Conservation (phyloP, 768 basidiomycete genomes). For the Pulveroboletus ravenelii region DNA sequence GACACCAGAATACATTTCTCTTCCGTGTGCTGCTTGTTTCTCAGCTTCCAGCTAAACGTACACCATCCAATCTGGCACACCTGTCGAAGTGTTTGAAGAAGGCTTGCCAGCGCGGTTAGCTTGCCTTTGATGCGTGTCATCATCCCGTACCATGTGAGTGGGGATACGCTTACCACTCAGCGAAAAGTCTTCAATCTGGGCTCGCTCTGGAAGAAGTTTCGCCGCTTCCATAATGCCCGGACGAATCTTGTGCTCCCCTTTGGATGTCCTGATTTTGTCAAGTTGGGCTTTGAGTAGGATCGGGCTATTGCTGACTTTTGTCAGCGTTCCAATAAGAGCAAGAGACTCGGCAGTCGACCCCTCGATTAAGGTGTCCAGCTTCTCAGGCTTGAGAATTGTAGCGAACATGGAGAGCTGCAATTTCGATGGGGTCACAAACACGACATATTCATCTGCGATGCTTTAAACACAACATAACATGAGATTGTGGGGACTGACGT, state of each 20-base stretch:
- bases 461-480: background rate
- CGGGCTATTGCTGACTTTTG: conserved; percentile 92
- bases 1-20: conserved; percentile 97
- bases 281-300: conserved; percentile 77
- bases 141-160: background rate
- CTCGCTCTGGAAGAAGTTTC: conserved; percentile 53
- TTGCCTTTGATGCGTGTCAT: conserved; percentile 52
- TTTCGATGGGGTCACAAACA: conserved; percentile 88
- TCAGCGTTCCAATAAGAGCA: conserved; percentile 72
- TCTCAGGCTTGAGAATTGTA: conserved; percentile 67
- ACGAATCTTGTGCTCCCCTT: conserved; percentile 39
- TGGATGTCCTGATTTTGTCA: conserved; percentile 51
- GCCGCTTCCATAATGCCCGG: conserved; percentile 57
- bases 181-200: conserved; percentile 63
- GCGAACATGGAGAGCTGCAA: conserved; percentile 78
- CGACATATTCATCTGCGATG: conserved; percentile 86
- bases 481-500: conserved; percentile 44
- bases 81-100: conserved; percentile 57
- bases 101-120: conserved; percentile 56
- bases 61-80: conserved; percentile 31
- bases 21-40: conserved; percentile 52
- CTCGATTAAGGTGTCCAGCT: conserved; percentile 62
- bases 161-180: conserved; percentile 60
- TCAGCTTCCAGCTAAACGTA: conserved; percentile 1
- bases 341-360: conserved; percentile 74